These are phyloP conservation scores for Quercus cerris DNA, from an alignment of 306 rosid species.

Conservation along the genomic window DNA sequence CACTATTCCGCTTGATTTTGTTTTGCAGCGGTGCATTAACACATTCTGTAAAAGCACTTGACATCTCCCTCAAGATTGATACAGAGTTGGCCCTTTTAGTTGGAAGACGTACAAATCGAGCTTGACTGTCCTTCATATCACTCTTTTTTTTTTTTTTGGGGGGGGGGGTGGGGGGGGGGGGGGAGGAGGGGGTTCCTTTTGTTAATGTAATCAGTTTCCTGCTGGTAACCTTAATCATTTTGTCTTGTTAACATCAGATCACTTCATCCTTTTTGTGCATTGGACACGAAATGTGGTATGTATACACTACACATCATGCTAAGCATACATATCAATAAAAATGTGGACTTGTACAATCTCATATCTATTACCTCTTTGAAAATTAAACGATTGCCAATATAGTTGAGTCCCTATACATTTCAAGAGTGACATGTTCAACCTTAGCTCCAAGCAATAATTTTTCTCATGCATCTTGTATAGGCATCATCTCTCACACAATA, in stretches of 20 bases:
- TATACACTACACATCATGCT: not conserved
- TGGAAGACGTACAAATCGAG: conserved; percentile 88
- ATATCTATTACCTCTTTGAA: not conserved
- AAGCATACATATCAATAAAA: conserved; percentile 5
- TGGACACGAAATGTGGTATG: not conserved
- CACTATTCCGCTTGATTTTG: not conserved
- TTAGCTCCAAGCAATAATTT: too few relatives aligned
- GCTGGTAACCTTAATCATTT: not conserved
- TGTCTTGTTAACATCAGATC: not conserved
- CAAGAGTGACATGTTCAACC: not conserved
- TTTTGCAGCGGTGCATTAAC: conserved; percentile 85
- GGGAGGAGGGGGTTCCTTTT: too few relatives aligned
- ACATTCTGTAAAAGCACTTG: conserved; percentile 93
- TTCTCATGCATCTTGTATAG: too few relatives aligned
- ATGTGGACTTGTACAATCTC: not conserved
- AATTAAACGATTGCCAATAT: not conserved
- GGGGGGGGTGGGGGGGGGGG: too few relatives aligned
- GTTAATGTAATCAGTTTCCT: not conserved
- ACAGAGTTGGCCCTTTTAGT: conserved; percentile 89
- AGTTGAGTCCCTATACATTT: not conserved
- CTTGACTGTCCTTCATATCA: conserved; percentile 33
- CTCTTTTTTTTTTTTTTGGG: not conserved
- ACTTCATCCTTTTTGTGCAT: not conserved
- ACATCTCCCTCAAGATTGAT: conserved; percentile 90
- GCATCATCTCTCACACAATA: too few relatives aligned